Base-by-base conservation (phyloP, 2,329 filamentous ascomycete species). In the Penicillium brasilianum region DNA sequence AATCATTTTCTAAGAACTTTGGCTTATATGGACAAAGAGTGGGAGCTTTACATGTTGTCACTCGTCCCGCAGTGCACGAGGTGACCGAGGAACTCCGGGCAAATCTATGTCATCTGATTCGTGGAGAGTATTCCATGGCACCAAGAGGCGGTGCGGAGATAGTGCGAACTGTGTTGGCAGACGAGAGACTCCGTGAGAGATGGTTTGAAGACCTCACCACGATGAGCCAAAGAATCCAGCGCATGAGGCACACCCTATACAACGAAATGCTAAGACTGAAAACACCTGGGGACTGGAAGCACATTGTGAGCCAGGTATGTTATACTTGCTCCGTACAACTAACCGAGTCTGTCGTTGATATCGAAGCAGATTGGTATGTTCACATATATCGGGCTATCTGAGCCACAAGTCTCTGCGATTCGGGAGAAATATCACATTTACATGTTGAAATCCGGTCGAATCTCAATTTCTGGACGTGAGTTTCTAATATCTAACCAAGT, bases 31-130 rank as follows among this genome's bases (percentile, higher is more conserved):
- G 43, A 1, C 43, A 46, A 16, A 16, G 43, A 28, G 43, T 46
- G 43, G 43, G 43, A 46, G 43, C 43, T 46, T 46, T 46, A 22
- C 43, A 46, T 46, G 43, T 46, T 4, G 43, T 46, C 7, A 46
- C 43, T 46, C 43, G 43, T 4, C 43, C 43, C 3, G 6, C 43
- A 46, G 43, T 22, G 4, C 43, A 46, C 5, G 22, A 46, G 13
- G 43, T 46, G 43, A 46, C 43, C 7, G 13, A 28, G 11, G 43
- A 28, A 28, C 6, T 46, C 8, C 43, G 16, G 22, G 43, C 43
- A 14, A 46, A 25, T 46, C 43, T 46, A 4, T 46, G 43, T 22
- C 43, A 46, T 25, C 6, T 46, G 43, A 46, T 46, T 13, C 43
- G 43, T 16, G 43, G 43, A 25, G 43, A 46, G 13, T 46, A 46